Base-by-base conservation (phyloP, 2,329 filamentous ascomycete species). In the Coniella vitis region DNA sequence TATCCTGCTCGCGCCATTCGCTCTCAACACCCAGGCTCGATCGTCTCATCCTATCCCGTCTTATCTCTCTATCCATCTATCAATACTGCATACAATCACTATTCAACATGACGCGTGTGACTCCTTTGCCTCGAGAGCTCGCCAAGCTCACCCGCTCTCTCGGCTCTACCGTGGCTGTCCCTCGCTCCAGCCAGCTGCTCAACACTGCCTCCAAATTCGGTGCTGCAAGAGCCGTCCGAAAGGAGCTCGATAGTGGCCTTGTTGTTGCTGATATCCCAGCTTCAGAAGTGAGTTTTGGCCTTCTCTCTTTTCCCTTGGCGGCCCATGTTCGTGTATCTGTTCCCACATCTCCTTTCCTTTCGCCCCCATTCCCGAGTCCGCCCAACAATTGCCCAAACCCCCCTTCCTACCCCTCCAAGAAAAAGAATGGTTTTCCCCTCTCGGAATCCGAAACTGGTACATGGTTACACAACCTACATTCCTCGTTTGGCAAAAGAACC, bases 81-180 rank as follows among this genome's bases (percentile, higher is more conserved):
- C 7, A 20, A 41, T 39, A 40, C 45, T 20, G 13, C 37, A 25
- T 47, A 17, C 36, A 8, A 39, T 14, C 35, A 16, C 7, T 22
- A 7, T 13, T 45, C 50, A 63, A 17, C 50, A 77, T 77, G 69
- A 74, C 74, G 41, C 66, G 75, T 60, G 66, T 78, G 53, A 72
- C 73, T 14, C 68, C 70, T 39, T 72, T 74, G 61, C 48, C 51
- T 16, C 51, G 48, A 19, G 47, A 53, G 32, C 64, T 70, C 55
- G 62, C 67, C 60, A 76, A 75, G 64, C 66, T 78, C 59, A 55
- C 71, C 55, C 69, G 74, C 54, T 66, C 68, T 41, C 59, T 76
- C 54, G 64, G 66, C 60, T 65, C 71, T 50, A 65, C 72, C n/a
- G 62, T 71, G 19, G 60, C 66, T 19, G 57, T 64, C 22, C 56